Percentiles rank a stretch among this genome's conserved stretches.
These are phyloP conservation scores for Blastomyces parvus DNA, from an alignment of 2,329 filamentous ascomycete species.

Conservation along the genomic window DNA sequence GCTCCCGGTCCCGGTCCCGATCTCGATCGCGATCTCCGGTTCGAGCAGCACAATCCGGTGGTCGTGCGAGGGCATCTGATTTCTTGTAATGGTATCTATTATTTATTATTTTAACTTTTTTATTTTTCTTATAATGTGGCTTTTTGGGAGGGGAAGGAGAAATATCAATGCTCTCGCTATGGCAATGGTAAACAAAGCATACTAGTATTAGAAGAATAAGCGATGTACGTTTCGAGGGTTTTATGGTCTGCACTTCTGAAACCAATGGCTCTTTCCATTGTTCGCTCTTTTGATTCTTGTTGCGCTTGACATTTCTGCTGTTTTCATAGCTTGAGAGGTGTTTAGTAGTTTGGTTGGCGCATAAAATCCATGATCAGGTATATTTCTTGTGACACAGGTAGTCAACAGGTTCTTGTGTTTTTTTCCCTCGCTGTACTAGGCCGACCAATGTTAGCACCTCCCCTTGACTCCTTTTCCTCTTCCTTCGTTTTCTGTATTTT, in stretches of 20 bases:
- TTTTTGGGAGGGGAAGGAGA: neutral
- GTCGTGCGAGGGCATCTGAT: constrained; percentile 15
- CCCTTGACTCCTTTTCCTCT: neutral
- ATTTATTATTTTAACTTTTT: neutral
- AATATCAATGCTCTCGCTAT: neutral
- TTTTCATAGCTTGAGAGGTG: neutral
- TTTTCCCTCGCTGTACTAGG: neutral
- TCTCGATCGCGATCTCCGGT: constrained; percentile 19
- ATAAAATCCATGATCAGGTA: neutral
- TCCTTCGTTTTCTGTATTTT: neutral
- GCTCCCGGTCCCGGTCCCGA: constrained; percentile 15
- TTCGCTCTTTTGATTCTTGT: neutral
- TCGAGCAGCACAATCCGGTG: constrained; percentile 9
- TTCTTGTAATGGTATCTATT: constrained; percentile 13
- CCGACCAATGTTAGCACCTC: too few species aligned
- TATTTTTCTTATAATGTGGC: neutral
- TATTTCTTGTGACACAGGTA: neutral
- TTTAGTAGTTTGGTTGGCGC: neutral
- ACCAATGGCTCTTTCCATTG: neutral
- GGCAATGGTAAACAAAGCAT: neutral
- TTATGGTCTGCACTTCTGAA: neutral
- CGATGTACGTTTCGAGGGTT: too few species aligned
- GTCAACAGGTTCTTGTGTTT: too few species aligned
- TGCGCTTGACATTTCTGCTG: neutral
- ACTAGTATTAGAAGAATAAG: neutral